Base-by-base conservation (phyloP, 306 rosid species). In the Hippophae rhamnoides region DNA sequence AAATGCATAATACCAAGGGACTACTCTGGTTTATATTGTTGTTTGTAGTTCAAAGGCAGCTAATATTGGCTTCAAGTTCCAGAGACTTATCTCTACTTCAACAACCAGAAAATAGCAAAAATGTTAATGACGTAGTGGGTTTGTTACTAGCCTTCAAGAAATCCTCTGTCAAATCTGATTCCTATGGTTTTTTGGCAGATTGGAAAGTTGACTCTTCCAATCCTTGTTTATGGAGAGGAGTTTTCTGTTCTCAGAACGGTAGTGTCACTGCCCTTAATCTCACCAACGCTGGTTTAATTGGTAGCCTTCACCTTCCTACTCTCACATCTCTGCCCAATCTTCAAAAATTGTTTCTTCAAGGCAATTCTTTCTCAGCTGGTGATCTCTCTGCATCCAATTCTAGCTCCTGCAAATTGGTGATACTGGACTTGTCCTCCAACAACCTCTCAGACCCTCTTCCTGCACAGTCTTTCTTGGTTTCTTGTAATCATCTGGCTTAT, bases 391-490 rank as follows among this genome's bases (percentile, higher is more conserved):
- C 56, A 12, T 49, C 54, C 47, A 56, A 31, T 57, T 4, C 41
- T 18, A 69, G 67, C 49, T 61, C 81, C 3, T 83, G 85, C 44
- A 9, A 57, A 7, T 79, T 86, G 23, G 63, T 61, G 40, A 67
- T 67, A 3, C 70, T 86, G 10, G 87, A 86, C 80, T 58, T 86
- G 62, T 86, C 94, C 8, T 57, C 67, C 38, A 86, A 79, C 85
- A 78, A 80, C 70, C 41, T 83, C 58, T 69, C 89, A 0, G 82
- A 66, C 13, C 46, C 77, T 7, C 72, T 81, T 48, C 13, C 66
- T 0, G 31, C 25, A 13, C 38, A 12, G 18, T 62, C 66, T 48
- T 64, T 63, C 47, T 62, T 76, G 7, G 7, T 54, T 43, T 31
- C 61, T 1, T 85, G 93, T 49, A 41, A 41, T 13, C 26, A 31